Evolutionary conservation across 2,329 filamentous ascomycete species (phyloP).

Genomic region (Rachicladosporium sp.): DNA sequence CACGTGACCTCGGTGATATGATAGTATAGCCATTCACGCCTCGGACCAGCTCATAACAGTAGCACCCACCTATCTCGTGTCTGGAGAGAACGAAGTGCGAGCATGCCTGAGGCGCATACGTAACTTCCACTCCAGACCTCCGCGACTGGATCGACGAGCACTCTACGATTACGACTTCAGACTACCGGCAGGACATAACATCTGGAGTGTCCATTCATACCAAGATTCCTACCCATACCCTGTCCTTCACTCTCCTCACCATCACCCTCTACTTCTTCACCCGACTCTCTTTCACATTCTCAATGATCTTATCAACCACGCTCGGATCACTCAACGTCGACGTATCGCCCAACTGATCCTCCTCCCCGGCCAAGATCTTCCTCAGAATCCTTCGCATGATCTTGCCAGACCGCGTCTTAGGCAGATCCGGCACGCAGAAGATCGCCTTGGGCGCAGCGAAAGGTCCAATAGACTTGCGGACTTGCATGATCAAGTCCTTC

Average conservation of each 20-base stretch:
- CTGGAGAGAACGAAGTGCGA: too few relatives aligned
- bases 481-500: conserved; percentile 89
- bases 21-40: too few relatives aligned
- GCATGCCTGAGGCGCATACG: too few relatives aligned
- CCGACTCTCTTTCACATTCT: conserved; percentile 54
- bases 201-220: too few relatives aligned
- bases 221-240: too few relatives aligned
- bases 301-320: conserved; percentile 83
- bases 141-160: too few relatives aligned
- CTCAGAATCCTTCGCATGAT: conserved; percentile 96
- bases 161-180: too few relatives aligned
- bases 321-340: conserved; percentile 86
- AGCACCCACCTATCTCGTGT: too few relatives aligned
- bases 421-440: conserved; percentile 81
- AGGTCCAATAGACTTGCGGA: conserved; percentile 92
- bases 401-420: conserved; percentile 96
- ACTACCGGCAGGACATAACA: too few relatives aligned
- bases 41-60: too few relatives aligned
- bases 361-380: conserved; percentile 94
- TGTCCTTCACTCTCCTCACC: conserved; percentile 5
- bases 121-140: too few relatives aligned
- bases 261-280: conserved; percentile 24
- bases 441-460: conserved; percentile 94
- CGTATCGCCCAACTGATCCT: conserved; percentile 89
- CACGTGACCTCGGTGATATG: too few relatives aligned